Evolutionary conservation across 495 filamentous ascomycete genomes (phyloP).

Genomic region (Oidiodendron maius): DNA sequence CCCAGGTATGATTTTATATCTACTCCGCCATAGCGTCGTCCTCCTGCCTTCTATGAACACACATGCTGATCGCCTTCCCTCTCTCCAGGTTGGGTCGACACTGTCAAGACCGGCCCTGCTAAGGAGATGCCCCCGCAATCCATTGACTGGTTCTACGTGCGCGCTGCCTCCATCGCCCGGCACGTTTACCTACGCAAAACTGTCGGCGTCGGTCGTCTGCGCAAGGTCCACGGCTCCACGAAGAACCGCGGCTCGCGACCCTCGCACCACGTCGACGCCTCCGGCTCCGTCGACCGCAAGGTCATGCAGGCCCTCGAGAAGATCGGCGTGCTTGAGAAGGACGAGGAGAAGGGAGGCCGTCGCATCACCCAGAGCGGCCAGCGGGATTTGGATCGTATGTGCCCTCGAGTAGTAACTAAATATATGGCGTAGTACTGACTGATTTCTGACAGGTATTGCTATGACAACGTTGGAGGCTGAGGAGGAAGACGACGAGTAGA

Average conservation of each 20-base stretch:
- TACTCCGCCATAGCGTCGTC: no score
- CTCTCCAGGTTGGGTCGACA: constrained; percentile 86
- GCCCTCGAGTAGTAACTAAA: no score
- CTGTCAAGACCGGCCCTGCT: constrained; percentile 92
- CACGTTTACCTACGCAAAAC: constrained; percentile 99
- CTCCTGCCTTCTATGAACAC: no score
- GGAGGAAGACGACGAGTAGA: constrained; percentile 59
- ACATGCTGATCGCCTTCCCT: constrained; percentile 5
- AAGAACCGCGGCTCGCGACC: constrained; percentile 95
- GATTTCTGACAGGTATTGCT: constrained; percentile 52
- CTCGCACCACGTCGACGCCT: constrained; percentile 91
- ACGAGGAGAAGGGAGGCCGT: constrained; percentile 96
- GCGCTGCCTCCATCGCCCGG: constrained; percentile 89
- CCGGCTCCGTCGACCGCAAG: constrained; percentile 92
- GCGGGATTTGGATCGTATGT: constrained; percentile 91
- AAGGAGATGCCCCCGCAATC: constrained; percentile 97
- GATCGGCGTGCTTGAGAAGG: constrained; percentile 93
- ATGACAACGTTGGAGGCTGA: constrained; percentile 67
- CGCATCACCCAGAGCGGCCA: constrained; percentile 95
- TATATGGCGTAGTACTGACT: not conserved
- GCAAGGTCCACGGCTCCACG: constrained; percentile 85
- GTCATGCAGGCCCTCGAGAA: constrained; percentile 95
- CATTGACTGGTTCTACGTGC: constrained; percentile 98
- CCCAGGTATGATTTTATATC: constrained; percentile 70
- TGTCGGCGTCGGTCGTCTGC: constrained; percentile 88